Conservation (phyloP, 2,329 filamentous ascomycete species). For the Colletotrichum tamarilloi region DNA sequence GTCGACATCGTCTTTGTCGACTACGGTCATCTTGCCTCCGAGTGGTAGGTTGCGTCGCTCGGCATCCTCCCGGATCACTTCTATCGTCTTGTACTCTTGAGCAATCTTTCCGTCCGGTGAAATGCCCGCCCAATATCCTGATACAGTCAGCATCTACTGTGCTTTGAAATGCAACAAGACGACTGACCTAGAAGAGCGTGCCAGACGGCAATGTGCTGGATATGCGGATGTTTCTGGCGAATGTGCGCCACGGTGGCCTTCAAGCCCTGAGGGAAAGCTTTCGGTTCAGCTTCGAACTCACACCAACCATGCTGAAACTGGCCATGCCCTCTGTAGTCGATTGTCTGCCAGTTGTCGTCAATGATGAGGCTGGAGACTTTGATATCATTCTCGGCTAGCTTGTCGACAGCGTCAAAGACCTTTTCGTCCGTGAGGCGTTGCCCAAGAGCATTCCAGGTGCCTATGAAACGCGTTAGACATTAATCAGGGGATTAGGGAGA, state of each 20-base stretch:
- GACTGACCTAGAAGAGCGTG: conserved; percentile 75
- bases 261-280: conserved; percentile 83
- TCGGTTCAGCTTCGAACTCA: conserved; percentile 85
- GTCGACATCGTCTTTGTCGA: conserved; percentile 79
- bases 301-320: conserved; percentile 76
- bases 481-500: background rate
- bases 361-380: conserved; percentile 89
- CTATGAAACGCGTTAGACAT: conserved; percentile 46
- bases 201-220: conserved; percentile 92
- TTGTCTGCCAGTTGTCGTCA: conserved; percentile 95
- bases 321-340: conserved; percentile 64
- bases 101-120: conserved; percentile 80
- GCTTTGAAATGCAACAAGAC: conserved; percentile 36
- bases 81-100: conserved; percentile 80
- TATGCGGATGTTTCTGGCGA: conserved; percentile 74
- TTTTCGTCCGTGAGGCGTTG: conserved; percentile 85
- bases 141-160: conserved; percentile 32
- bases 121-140: conserved; percentile 91
- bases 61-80: conserved; percentile 62
- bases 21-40: conserved; percentile 75
- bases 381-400: conserved; percentile 77
- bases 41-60: conserved; percentile 59
- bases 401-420: conserved; percentile 79
- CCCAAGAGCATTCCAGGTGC: conserved; percentile 94
- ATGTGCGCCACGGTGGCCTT: conserved; percentile 77